Percentiles rank a stretch among this genome's conserved stretches.
phyloP scores from a whole-genome alignment of 1,139 yeast genomes.

The Protomyces gravidus region DNA sequence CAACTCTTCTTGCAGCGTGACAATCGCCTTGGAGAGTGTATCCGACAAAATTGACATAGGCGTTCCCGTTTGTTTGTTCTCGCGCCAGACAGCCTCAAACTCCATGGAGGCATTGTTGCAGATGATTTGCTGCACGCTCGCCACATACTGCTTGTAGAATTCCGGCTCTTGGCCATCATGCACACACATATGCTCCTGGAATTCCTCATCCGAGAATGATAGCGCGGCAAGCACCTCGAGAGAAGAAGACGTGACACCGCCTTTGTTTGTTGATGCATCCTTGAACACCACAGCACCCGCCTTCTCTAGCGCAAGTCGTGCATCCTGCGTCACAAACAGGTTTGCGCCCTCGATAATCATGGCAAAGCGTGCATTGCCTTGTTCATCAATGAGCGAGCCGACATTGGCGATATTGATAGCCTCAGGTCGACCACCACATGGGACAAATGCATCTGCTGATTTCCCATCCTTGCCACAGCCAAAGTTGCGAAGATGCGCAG shows the following conservation, averaged over 20 bases:
- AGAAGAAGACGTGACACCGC: conserved; percentile 97
- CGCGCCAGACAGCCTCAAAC: conserved; percentile 81
- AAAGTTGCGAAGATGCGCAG: conserved; percentile 63
- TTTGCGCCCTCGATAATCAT: conserved; percentile 97
- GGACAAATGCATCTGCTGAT: conserved; percentile 76
- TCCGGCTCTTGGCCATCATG: conserved; percentile 52
- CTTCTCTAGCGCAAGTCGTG: conserved; percentile 75
- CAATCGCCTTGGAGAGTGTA: conserved; percentile 77
- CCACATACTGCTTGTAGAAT: conserved; percentile 76
- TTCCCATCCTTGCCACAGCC: conserved; percentile 49
- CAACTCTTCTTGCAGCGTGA: conserved; percentile 83
- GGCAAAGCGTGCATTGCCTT: conserved; percentile 75
- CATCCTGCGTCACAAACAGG: conserved; percentile 88
- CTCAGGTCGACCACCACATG: conserved; percentile 98
- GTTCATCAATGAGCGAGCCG: conserved; percentile 63
- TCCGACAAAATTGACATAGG: conserved; percentile 80
- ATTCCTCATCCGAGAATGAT: conserved; percentile 80
- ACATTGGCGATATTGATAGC: conserved; percentile 89
- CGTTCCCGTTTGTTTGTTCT: conserved; percentile 61
- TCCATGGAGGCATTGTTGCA: conserved; percentile 75
- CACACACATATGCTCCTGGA: conserved; percentile 71
- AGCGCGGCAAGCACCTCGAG: conserved; percentile 92
- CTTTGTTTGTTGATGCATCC: conserved; percentile 96
- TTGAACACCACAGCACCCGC: conserved; percentile 86
- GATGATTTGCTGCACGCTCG: conserved; percentile 72